phyloP scores from a whole-genome alignment of 306 rosid species.

The Cucurbita argyrosperma region DNA sequence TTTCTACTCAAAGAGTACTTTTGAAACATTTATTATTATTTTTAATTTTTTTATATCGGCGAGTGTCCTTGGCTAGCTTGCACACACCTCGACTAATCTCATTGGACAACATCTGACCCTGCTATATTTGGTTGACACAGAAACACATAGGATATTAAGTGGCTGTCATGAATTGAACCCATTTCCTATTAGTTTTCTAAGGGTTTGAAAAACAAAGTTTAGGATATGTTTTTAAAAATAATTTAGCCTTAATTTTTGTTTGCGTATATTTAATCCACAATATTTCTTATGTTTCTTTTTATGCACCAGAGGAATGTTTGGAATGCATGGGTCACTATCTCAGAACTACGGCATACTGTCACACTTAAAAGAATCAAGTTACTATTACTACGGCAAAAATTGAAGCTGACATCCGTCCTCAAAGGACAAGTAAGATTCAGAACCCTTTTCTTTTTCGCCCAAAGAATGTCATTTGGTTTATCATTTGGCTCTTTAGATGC shows the following conservation, averaged over 20 bases:
- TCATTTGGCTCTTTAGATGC: slow-evolving; percentile 9
- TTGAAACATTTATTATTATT: no score
- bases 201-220: no score
- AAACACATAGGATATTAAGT: no score
- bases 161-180: no score
- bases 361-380: slow-evolving; percentile 94
- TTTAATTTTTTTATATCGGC: no score
- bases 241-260: background rate
- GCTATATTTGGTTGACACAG: no score
- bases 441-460: slow-evolving; percentile 13
- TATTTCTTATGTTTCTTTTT: slow-evolving; percentile 18
- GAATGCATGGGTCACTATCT: slow-evolving; percentile 96
- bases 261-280: slow-evolving; percentile 12
- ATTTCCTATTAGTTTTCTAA: no score
- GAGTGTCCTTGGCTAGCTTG: no score
- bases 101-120: no score
- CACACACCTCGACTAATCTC: no score
- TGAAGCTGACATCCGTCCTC: slow-evolving; percentile 86
- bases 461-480: background rate
- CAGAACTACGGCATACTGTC: slow-evolving; percentile 91
- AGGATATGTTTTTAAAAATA: no score
- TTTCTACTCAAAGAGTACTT: no score
- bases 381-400: slow-evolving; percentile 72
- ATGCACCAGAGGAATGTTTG: slow-evolving; percentile 68
- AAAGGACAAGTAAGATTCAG: slow-evolving; percentile 78